phyloP scores from a whole-genome alignment of 768 basidiomycete genomes.

The Tubosaeta sp. region DNA sequence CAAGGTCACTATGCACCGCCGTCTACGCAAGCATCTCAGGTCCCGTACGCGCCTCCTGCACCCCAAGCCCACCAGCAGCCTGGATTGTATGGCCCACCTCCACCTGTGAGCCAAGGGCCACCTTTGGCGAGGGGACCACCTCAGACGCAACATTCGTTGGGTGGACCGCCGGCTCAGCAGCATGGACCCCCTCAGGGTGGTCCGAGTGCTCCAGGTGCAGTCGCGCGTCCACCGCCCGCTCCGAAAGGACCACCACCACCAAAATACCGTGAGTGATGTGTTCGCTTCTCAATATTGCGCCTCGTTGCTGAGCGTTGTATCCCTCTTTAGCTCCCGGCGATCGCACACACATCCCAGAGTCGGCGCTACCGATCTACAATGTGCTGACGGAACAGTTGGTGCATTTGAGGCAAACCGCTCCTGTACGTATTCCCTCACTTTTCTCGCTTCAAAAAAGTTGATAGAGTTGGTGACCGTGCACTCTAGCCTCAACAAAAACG shows the following conservation, averaged over 20 bases:
- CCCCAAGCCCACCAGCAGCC: constrained; percentile 13
- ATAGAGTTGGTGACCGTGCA: not conserved
- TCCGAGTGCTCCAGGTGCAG: constrained; percentile 21
- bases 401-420: constrained; percentile 66
- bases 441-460: not conserved
- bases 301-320: not conserved
- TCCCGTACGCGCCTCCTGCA: constrained; percentile 19
- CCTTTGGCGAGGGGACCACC: constrained; percentile 28
- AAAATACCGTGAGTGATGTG: constrained; percentile 53
- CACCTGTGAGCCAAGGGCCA: constrained; percentile 22
- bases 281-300: not conserved
- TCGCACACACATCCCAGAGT: constrained; percentile 83
- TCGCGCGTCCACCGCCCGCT: constrained; percentile 29
- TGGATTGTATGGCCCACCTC: constrained; percentile 29
- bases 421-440: constrained; percentile 47
- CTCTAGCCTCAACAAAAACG: constrained; percentile 75
- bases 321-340: constrained; percentile 74
- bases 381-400: constrained; percentile 61
- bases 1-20: constrained; percentile 14
- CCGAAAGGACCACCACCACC: constrained; percentile 41
- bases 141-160: constrained; percentile 29
- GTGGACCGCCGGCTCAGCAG: constrained; percentile 21
- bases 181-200: constrained; percentile 28
- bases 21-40: constrained; percentile 20
- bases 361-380: constrained; percentile 58